Conservation (phyloP, 2,329 filamentous ascomycete genomes). For the Aspergillus awamori region DNA sequence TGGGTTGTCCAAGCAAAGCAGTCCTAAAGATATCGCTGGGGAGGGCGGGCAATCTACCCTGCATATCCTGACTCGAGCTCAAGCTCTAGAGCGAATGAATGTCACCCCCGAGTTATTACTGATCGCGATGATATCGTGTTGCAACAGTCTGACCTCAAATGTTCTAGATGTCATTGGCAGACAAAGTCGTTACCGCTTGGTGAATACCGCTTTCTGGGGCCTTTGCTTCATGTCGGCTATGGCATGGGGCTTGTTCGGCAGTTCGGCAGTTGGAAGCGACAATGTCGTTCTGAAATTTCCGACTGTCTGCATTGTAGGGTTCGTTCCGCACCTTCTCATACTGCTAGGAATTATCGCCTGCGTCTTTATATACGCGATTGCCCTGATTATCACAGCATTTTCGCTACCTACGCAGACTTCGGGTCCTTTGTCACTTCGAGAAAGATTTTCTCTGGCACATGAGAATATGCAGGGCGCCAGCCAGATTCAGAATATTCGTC, state of each 20-base stretch:
- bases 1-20: slow-evolving; percentile 49
- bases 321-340: slow-evolving; percentile 91
- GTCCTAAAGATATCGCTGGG: slow-evolving; percentile 49
- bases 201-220: slow-evolving; percentile 89
- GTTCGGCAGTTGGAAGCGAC: slow-evolving; percentile 48
- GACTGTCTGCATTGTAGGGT: slow-evolving; percentile 91
- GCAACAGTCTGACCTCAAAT: slow-evolving; percentile 87
- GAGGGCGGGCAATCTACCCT: slow-evolving; percentile 36
- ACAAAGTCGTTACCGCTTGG: slow-evolving; percentile 76
- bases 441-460: slow-evolving; percentile 72
- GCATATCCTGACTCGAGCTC: slow-evolving; percentile 42
- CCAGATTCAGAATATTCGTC: slow-evolving; percentile 76
- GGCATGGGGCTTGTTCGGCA: slow-evolving; percentile 68
- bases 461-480: slow-evolving; percentile 91
- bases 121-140: slow-evolving; percentile 82
- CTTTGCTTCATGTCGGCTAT: slow-evolving; percentile 87
- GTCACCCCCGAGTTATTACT: slow-evolving; percentile 86
- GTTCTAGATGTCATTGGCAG: slow-evolving; percentile 77
- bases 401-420: slow-evolving; percentile 60
- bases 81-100: slow-evolving; percentile 79
- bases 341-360: slow-evolving; percentile 77
- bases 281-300: slow-evolving; percentile 79
- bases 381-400: slow-evolving; percentile 73
- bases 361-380: slow-evolving; percentile 73
- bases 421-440: slow-evolving; percentile 50